Conservation (phyloP, 495 filamentous ascomycete species). For the Terfezia claveryi region DNA sequence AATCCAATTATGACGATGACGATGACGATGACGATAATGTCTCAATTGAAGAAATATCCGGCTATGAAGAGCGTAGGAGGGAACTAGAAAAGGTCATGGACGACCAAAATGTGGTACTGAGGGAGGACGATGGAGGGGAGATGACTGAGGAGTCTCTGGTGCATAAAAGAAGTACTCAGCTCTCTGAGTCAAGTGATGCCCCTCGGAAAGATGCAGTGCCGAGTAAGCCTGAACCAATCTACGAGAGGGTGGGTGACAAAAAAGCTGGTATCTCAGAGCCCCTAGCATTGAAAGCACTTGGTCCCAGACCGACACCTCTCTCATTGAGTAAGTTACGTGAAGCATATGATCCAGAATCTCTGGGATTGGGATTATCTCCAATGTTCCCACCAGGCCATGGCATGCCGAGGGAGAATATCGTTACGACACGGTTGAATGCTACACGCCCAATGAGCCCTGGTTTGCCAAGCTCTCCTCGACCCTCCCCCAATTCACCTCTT, state of each 20-base stretch:
- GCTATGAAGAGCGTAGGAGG: slow-evolving; percentile 8
- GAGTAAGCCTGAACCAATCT: no score
- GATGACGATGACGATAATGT: slow-evolving; percentile 14
- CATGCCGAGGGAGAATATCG: slow-evolving; percentile 3
- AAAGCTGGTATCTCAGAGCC: background rate
- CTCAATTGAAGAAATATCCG: slow-evolving; percentile 13
- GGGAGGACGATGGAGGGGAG: no score
- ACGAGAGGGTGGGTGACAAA: background rate
- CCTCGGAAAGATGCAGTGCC: no score
- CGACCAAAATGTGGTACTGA: background rate
- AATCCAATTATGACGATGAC: slow-evolving; percentile 1
- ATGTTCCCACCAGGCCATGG: background rate
- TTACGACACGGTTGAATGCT: slow-evolving; percentile 8
- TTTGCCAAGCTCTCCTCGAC: slow-evolving; percentile 70
- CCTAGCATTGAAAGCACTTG: background rate
- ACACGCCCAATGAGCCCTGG: slow-evolving; percentile 53
- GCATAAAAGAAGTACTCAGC: background rate
- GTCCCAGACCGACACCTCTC: background rate
- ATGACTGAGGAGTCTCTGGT: no score
- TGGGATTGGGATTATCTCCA: background rate
- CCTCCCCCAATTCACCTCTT: slow-evolving; percentile 50
- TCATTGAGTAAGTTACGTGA: background rate
- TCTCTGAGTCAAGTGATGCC: background rate
- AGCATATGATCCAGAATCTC: background rate
- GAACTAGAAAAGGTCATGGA: background rate